Evolutionary conservation across 306 rosid species (phyloP).

Genomic region (Dalbergia oliveri): DNA sequence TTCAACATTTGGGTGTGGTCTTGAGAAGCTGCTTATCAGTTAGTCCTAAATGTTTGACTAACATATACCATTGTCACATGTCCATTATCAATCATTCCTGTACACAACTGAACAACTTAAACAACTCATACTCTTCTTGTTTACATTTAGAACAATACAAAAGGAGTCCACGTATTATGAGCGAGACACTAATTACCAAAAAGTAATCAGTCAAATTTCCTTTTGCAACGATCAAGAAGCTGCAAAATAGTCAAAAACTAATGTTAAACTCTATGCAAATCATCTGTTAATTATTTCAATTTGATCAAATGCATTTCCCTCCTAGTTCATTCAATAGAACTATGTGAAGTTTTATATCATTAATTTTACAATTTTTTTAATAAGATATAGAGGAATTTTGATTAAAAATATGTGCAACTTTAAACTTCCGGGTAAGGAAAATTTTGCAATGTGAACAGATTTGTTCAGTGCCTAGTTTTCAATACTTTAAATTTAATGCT

Average conservation of each 20-base stretch:
- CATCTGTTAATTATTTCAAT: slow-evolving; percentile 23
- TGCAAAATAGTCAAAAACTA: slow-evolving; percentile 39
- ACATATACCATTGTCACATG: not conserved
- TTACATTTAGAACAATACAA: slow-evolving; percentile 9
- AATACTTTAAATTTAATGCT: no score
- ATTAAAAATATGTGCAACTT: no score
- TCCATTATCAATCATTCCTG: not conserved
- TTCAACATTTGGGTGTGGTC: not conserved
- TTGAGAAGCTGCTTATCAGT: not conserved
- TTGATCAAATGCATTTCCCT: slow-evolving; percentile 4
- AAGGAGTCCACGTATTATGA: not conserved
- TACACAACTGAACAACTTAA: slow-evolving; percentile 4
- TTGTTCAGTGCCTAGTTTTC: no score
- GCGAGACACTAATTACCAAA: not conserved
- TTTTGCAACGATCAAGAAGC: slow-evolving; percentile 45
- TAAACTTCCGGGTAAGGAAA: no score
- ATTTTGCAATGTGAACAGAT: no score
- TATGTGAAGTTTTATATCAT: no score
- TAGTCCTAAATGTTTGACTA: slow-evolving; percentile 9
- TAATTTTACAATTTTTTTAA: no score
- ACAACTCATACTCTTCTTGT: slow-evolving; percentile 3
- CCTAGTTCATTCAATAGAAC: no score
- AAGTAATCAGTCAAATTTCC: slow-evolving; percentile 16
- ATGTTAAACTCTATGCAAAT: slow-evolving; percentile 11
- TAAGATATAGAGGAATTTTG: no score